Evolutionary conservation across 2,329 filamentous ascomycete genomes (phyloP).

Genomic region (Boeremia lycopersici): DNA sequence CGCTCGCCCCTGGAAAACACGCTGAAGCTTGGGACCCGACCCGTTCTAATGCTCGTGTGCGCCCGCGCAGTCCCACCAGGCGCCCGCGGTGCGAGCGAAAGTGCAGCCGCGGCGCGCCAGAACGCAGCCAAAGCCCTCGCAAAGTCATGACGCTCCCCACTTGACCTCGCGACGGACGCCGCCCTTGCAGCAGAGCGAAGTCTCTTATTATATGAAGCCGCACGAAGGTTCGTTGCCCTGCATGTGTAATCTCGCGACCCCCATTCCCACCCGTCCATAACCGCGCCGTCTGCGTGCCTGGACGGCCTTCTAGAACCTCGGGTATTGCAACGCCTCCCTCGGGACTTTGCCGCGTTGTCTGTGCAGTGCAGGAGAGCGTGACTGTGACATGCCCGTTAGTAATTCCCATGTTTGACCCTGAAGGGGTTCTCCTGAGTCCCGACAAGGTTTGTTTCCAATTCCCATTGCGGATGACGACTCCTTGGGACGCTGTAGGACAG

Average conservation of each 20-base stretch:
- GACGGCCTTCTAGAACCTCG: slow-evolving; percentile 12
- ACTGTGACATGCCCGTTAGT: too few relatives aligned
- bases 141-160: slow-evolving; percentile 11
- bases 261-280: not conserved
- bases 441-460: not conserved
- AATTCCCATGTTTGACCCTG: not conserved
- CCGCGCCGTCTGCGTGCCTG: not conserved
- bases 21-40: slow-evolving; percentile 9
- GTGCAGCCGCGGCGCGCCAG: not conserved
- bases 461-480: not conserved
- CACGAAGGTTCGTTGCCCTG: slow-evolving; percentile 8
- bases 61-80: not conserved
- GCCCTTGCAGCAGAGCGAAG: slow-evolving; percentile 10
- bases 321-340: not conserved
- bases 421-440: not conserved
- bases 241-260: slow-evolving; percentile 8
- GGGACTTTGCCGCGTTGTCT: not conserved
- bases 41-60: slow-evolving; percentile 11
- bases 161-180: slow-evolving; percentile 1
- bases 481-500: not conserved
- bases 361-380: not conserved
- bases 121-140: slow-evolving; percentile 1
- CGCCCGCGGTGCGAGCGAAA: not conserved
- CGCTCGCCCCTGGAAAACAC: not conserved
- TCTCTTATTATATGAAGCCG: not conserved